A percentile compares a stretch with the other conserved stretches of the same genome.
Evolutionary conservation across 2,329 filamentous ascomycete species (phyloP).

Genomic region (Calonectria hongkongensis): DNA sequence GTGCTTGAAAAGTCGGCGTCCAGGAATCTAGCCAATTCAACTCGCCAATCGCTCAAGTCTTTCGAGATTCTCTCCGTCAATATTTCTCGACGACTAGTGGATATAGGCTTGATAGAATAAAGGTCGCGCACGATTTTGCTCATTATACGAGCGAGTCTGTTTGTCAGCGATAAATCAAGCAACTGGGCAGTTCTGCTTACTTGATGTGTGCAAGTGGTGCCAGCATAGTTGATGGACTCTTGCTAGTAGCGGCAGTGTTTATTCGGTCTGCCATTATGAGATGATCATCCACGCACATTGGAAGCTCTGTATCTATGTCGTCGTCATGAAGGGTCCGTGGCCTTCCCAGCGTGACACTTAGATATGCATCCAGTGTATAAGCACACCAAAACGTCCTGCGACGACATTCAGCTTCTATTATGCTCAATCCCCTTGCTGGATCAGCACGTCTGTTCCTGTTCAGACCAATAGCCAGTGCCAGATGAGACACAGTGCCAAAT

Average conservation of each 20-base stretch:
- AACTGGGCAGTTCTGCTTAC: slow-evolving; percentile 40
- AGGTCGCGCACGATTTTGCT: slow-evolving; percentile 59
- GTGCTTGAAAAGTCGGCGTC: slow-evolving; percentile 61
- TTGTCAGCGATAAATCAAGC: background rate
- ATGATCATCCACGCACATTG: slow-evolving; percentile 49
- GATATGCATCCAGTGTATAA: slow-evolving; percentile 51
- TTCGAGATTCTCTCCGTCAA: slow-evolving; percentile 56
- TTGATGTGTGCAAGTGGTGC: slow-evolving; percentile 61
- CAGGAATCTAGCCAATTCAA: slow-evolving; percentile 60
- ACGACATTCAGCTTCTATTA: slow-evolving; percentile 50
- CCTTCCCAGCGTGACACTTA: slow-evolving; percentile 50
- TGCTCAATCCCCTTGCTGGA: slow-evolving; percentile 39
- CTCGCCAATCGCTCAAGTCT: slow-evolving; percentile 60
- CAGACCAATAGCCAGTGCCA: slow-evolving; percentile 61
- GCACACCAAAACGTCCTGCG: slow-evolving; percentile 54
- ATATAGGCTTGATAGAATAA: slow-evolving; percentile 61
- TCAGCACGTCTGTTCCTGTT: slow-evolving; percentile 47
- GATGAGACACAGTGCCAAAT: slow-evolving; percentile 65
- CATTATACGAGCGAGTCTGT: slow-evolving; percentile 60
- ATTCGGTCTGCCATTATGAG: slow-evolving; percentile 49
- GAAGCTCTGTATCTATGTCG: slow-evolving; percentile 52
- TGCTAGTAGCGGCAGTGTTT: slow-evolving; percentile 30
- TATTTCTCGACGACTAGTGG: slow-evolving; percentile 48
- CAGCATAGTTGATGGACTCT: slow-evolving; percentile 56
- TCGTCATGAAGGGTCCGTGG: slow-evolving; percentile 53